A percentile compares a stretch with the other conserved stretches of the same genome.
Conservation (phyloP, 257 asterid genomes). For the Echium plantagineum region DNA sequence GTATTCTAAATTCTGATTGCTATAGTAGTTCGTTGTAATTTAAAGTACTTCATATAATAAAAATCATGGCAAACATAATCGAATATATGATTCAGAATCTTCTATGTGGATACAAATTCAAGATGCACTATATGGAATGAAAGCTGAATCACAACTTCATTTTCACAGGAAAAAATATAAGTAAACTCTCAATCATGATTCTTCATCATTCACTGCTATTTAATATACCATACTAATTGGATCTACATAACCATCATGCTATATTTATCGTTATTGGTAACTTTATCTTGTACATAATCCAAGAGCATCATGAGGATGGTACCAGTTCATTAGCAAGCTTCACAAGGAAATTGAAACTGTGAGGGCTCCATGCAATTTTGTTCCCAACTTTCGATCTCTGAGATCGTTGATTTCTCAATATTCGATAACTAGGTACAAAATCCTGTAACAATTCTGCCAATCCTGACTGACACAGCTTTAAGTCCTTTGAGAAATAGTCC, state of each 20-base stretch:
- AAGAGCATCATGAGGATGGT: conserved; percentile 7
- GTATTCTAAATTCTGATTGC: no score
- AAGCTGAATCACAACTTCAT: conserved; percentile 24
- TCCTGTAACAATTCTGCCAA: conserved; percentile 39
- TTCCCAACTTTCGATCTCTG: conserved; percentile 37
- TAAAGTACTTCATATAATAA: no score
- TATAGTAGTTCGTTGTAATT: no score
- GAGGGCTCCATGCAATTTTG: conserved; percentile 61
- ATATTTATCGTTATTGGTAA: not conserved
- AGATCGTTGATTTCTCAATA: conserved; percentile 22
- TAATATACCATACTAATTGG: not conserved
- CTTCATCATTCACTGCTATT: conserved; percentile 25
- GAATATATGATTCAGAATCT: no score
- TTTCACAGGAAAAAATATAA: not conserved
- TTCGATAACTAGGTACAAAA: conserved; percentile 30
- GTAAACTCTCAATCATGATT: conserved; percentile 16
- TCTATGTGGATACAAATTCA: no score
- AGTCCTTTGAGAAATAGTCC: conserved; percentile 52
- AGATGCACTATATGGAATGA: conserved; percentile 17
- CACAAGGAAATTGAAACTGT: conserved; percentile 57
- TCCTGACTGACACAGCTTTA: conserved; percentile 37
- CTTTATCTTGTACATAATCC: not conserved
- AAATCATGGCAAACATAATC: no score
- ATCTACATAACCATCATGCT: conserved; percentile 1
- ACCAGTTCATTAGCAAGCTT: conserved; percentile 45